A percentile compares a stretch with the other conserved stretches of the same genome.
These are phyloP conservation scores for Candida fluviatilis DNA, from an alignment of 805 yeast species.

Conservation along the genomic window DNA sequence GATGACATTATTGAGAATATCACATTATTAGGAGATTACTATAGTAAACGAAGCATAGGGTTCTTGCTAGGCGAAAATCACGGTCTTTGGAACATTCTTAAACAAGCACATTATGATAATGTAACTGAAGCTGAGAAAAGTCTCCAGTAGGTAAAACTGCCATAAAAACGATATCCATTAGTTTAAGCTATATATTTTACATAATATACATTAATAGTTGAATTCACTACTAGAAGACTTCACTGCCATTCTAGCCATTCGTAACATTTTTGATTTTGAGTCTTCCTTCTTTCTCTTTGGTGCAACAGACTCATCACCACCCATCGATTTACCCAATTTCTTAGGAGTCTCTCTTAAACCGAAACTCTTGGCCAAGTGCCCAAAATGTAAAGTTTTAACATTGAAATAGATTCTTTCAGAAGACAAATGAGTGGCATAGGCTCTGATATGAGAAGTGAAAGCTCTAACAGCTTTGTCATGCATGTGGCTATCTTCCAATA, in stretches of 20 bases:
- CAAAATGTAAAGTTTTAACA: conserved; percentile 79
- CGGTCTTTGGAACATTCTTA: conserved; percentile 54
- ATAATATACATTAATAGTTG: conserved; percentile 40
- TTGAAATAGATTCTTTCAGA: conserved; percentile 78
- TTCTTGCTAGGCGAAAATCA: conserved; percentile 76
- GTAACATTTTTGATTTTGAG: conserved; percentile 67
- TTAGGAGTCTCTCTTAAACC: conserved; percentile 95
- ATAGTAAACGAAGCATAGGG: conserved; percentile 51
- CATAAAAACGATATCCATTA: conserved; percentile 1
- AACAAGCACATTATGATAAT: conserved; percentile 8
- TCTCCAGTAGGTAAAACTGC: not conserved
- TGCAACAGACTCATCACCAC: conserved; percentile 27
- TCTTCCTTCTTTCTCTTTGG: conserved; percentile 59
- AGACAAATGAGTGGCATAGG: conserved; percentile 91
- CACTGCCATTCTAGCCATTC: conserved; percentile 68
- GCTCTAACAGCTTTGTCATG: conserved; percentile 73
- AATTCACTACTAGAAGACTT: conserved; percentile 68
- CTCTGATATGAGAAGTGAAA: conserved; percentile 85
- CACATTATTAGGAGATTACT: conserved; percentile 54
- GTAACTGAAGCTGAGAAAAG: not conserved
- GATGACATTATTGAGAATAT: conserved; percentile 80
- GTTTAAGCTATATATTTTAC: conserved; percentile 2
- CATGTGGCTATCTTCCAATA: conserved; percentile 60
- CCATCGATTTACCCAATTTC: conserved; percentile 50
- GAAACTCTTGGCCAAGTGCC: conserved; percentile 93